These are phyloP conservation scores for Alternaria brassicicola DNA, from an alignment of 2,329 filamentous ascomycete species.

Conservation along the genomic window DNA sequence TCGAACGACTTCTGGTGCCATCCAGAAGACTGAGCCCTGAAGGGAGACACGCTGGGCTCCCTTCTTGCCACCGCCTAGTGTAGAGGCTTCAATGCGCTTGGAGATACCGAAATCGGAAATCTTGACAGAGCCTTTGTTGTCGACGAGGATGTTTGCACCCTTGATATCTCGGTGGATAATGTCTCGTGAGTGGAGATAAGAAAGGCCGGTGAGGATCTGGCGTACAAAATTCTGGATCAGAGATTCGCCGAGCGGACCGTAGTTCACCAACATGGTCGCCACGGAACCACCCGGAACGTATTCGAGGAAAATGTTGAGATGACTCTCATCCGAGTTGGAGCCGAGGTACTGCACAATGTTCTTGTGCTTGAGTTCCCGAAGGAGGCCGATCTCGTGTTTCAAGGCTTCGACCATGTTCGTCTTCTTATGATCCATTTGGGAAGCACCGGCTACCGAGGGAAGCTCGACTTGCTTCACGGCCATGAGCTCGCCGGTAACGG, in stretches of 20 bases:
- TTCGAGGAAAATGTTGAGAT: conserved; percentile 99
- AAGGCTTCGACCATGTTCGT: conserved; percentile 98
- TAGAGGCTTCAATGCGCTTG: conserved; percentile 93
- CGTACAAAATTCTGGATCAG: conserved; percentile 95
- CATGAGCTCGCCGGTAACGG: conserved; percentile 94
- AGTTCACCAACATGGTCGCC: conserved; percentile 98
- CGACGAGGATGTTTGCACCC: conserved; percentile 96
- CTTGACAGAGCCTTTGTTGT: conserved; percentile 98
- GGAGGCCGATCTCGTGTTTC: conserved; percentile 92
- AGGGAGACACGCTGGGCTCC: conserved; percentile 68
- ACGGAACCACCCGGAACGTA: conserved; percentile 98
- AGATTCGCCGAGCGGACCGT: conserved; percentile 91
- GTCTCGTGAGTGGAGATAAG: conserved; percentile 90
- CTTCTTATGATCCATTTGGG: conserved; percentile 82
- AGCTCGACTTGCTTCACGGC: conserved; percentile 98
- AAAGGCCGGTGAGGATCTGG: conserved; percentile 90
- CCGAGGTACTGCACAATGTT: conserved; percentile 99
- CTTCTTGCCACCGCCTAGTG: conserved; percentile 59
- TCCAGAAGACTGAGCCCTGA: conserved; percentile 98
- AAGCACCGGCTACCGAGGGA: conserved; percentile 75
- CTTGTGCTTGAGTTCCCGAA: conserved; percentile 90
- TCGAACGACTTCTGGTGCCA: conserved; percentile 98
- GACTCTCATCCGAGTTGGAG: conserved; percentile 86
- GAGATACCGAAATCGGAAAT: conserved; percentile 99
- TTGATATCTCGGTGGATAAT: conserved; percentile 99